These are phyloP conservation scores for Lactarius psammicola DNA, from an alignment of 768 basidiomycete species.

Conservation along the genomic window DNA sequence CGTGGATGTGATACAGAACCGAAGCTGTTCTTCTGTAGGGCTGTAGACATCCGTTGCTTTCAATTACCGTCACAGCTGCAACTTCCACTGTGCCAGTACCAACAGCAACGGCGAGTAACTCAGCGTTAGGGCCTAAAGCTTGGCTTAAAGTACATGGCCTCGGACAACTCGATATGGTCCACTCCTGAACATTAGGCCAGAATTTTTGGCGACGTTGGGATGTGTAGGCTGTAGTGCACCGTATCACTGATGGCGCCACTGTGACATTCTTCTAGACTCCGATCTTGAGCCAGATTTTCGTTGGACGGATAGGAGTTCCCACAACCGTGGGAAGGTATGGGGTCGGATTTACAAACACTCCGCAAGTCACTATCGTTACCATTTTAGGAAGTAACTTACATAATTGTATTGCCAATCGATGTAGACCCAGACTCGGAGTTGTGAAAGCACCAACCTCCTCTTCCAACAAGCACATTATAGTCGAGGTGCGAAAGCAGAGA, in stretches of 20 bases:
- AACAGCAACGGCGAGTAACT: not conserved
- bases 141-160: not conserved
- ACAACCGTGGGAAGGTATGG: too few species aligned
- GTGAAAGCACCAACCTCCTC: too few species aligned
- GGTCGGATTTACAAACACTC: too few species aligned
- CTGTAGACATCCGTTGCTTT: not conserved
- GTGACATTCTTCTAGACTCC: too few species aligned
- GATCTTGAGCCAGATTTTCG: not conserved
- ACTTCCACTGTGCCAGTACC: not conserved
- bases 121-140: too few species aligned
- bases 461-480: too few species aligned
- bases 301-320: not conserved
- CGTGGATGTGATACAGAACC: not conserved
- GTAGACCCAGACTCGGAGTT: too few species aligned
- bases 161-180: not conserved
- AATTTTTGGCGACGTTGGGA: not conserved
- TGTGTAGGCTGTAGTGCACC: not conserved
- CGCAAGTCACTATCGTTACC: too few species aligned
- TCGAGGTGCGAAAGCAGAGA: too few species aligned
- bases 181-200: too few species aligned
- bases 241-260: not conserved
- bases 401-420: too few species aligned
- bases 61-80: not conserved
- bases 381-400: not conserved
- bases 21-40: not conserved